Percentiles rank a stretch among this genome's conserved stretches.
These are phyloP conservation scores for Naganishia friedmannii DNA, from an alignment of 768 basidiomycete genomes.

Conservation along the genomic window DNA sequence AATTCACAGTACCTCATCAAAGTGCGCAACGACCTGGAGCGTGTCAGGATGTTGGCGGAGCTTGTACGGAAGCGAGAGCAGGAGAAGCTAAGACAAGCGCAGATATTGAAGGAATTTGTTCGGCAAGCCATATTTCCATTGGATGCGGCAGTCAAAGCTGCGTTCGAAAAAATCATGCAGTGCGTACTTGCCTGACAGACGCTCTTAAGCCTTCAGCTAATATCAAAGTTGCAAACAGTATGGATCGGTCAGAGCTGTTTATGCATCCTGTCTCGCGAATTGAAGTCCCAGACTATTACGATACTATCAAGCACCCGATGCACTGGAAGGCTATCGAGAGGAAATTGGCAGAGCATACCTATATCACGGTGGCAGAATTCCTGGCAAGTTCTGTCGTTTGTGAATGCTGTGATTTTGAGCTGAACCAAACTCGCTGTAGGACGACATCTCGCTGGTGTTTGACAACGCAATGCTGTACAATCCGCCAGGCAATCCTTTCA, in stretches of 20 bases:
- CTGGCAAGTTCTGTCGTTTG: conserved; percentile 51
- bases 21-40: conserved; percentile 72
- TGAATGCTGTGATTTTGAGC: background rate
- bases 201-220: background rate
- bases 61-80: conserved; percentile 73
- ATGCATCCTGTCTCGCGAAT: conserved; percentile 68
- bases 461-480: conserved; percentile 90
- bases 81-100: conserved; percentile 64
- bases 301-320: conserved; percentile 87
- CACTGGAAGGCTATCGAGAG: conserved; percentile 81
- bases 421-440: conserved; percentile 28
- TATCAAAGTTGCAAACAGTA: conserved; percentile 53
- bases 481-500: conserved; percentile 64
- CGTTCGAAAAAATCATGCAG: conserved; percentile 70
- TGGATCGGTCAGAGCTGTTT: conserved; percentile 73
- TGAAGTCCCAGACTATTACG: conserved; percentile 84
- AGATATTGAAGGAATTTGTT: conserved; percentile 67
- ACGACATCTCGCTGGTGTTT: conserved; percentile 78
- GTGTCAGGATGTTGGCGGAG: conserved; percentile 65
- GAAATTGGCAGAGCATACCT: conserved; percentile 79
- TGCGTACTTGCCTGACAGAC: conserved; percentile 52
- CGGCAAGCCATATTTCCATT: conserved; percentile 66
- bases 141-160: conserved; percentile 60
- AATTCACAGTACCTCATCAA: conserved; percentile 60
- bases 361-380: conserved; percentile 67